Percentiles rank a stretch among this genome's conserved stretches.
These are phyloP conservation scores for Epichloe sylvatica DNA, from an alignment of 2,329 filamentous ascomycete species.

Conservation along the genomic window DNA sequence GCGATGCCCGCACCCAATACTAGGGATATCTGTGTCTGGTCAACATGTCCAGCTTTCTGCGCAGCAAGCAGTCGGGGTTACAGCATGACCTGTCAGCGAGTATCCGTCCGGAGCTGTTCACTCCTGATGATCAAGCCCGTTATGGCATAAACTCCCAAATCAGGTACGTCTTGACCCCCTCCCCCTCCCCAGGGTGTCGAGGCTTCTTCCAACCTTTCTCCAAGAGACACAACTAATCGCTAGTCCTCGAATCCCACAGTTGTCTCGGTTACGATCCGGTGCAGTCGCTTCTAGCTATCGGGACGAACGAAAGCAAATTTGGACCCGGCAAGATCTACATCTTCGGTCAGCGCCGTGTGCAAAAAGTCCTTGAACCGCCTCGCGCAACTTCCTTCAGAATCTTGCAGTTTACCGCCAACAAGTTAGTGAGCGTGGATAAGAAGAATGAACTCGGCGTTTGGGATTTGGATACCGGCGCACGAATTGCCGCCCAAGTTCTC, in stretches of 20 bases:
- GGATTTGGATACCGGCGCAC: slow-evolving; percentile 57
- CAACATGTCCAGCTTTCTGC: slow-evolving; percentile 71
- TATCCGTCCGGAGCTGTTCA: slow-evolving; percentile 63
- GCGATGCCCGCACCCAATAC: neutral
- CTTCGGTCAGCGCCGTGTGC: slow-evolving; percentile 69
- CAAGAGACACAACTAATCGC: neutral
- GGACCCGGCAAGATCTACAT: slow-evolving; percentile 81
- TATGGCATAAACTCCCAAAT: slow-evolving; percentile 72
- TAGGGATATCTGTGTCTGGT: neutral
- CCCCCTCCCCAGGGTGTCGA: too few relatives aligned
- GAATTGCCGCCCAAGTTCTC: slow-evolving; percentile 56
- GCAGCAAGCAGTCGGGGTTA: slow-evolving; percentile 87
- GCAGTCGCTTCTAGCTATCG: slow-evolving; percentile 84
- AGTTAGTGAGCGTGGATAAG: slow-evolving; percentile 69
- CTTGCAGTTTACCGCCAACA: slow-evolving; percentile 75
- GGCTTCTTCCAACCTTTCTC: neutral
- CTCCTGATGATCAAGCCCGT: slow-evolving; percentile 68
- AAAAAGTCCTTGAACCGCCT: slow-evolving; percentile 57
- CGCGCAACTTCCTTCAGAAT: slow-evolving; percentile 61
- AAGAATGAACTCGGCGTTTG: slow-evolving; percentile 78
- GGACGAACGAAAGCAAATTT: slow-evolving; percentile 76
- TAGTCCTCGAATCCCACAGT: slow-evolving; percentile 25
- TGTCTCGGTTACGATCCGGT: slow-evolving; percentile 84
- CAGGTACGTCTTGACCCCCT: slow-evolving; percentile 27
- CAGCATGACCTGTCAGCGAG: slow-evolving; percentile 79